Conservation (phyloP, 495 filamentous ascomycete species). For the Evernia prunastri region DNA sequence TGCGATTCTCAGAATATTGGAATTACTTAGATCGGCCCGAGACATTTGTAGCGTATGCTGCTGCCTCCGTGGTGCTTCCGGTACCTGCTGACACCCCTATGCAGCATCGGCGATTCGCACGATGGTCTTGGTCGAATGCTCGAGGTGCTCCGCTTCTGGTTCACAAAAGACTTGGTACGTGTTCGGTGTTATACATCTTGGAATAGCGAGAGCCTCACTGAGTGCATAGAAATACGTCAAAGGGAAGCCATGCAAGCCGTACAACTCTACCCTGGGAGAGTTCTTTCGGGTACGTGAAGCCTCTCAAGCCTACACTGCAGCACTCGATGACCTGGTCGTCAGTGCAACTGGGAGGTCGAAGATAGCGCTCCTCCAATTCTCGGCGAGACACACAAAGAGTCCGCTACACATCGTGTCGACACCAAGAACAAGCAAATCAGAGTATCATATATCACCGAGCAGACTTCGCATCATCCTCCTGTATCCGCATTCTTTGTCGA, state of each 20-base stretch:
- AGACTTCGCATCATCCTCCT: slow-evolving; percentile 97
- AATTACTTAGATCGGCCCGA: slow-evolving; percentile 94
- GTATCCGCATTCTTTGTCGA: slow-evolving; percentile 94
- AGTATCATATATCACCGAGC: slow-evolving; percentile 90
- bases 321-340: slow-evolving; percentile 16
- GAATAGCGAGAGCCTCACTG: slow-evolving; percentile 16
- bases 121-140: slow-evolving; percentile 88
- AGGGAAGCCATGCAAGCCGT: slow-evolving; percentile 96
- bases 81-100: slow-evolving; percentile 34
- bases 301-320: not conserved
- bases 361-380: slow-evolving; percentile 51
- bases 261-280: slow-evolving; percentile 95
- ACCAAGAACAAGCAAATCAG: slow-evolving; percentile 53
- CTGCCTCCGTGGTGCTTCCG: slow-evolving; percentile 24
- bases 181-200: not conserved
- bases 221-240: slow-evolving; percentile 81
- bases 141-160: slow-evolving; percentile 92
- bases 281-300: slow-evolving; percentile 70
- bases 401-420: slow-evolving; percentile 31
- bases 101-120: slow-evolving; percentile 87
- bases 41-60: slow-evolving; percentile 68
- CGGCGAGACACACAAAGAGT: slow-evolving; percentile 32
- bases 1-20: slow-evolving; percentile 72
- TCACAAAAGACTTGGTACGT: slow-evolving; percentile 85
- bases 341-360: slow-evolving; percentile 92